Percentiles rank a stretch among this genome's conserved stretches.
These are phyloP conservation scores for Hymenoscyphus fraxineus DNA, from an alignment of 2,329 filamentous ascomycete species.

Conservation along the genomic window DNA sequence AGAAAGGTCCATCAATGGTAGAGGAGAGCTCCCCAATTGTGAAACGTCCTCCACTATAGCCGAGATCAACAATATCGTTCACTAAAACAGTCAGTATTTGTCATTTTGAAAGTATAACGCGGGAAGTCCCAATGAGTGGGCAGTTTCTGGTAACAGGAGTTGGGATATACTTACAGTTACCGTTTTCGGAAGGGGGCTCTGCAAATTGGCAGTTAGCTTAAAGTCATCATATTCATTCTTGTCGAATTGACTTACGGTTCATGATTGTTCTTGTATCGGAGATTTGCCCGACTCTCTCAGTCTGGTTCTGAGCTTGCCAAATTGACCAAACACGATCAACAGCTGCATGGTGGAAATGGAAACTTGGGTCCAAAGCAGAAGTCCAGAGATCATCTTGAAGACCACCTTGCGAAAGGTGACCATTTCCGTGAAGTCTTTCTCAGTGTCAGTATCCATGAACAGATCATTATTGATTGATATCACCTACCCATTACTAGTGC, in stretches of 20 bases:
- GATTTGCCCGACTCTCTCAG: not conserved
- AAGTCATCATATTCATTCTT: not conserved
- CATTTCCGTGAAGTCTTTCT: not conserved
- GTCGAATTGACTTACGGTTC: not conserved
- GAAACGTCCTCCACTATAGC: not conserved
- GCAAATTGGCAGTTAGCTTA: not conserved
- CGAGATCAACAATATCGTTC: not conserved
- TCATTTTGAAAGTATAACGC: too few relatives aligned
- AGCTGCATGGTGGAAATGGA: not conserved
- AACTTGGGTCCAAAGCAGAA: not conserved
- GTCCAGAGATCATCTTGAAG: not conserved
- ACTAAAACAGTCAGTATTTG: not conserved
- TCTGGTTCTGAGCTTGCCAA: conserved; percentile 4
- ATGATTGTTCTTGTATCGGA: not conserved
- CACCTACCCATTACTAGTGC: not conserved
- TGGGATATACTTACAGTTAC: not conserved
- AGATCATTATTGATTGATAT: too few relatives aligned
- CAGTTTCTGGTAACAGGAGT: too few relatives aligned
- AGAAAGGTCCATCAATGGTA: not conserved
- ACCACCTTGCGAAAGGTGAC: not conserved
- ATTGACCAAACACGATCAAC: conserved; percentile 1
- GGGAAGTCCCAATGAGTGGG: too few relatives aligned
- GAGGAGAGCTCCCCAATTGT: not conserved
- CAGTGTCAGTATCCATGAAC: not conserved
- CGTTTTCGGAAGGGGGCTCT: not conserved